Evolutionary conservation across 176 grass and related monocot species (phyloP).

Genomic region (Secale cereale): DNA sequence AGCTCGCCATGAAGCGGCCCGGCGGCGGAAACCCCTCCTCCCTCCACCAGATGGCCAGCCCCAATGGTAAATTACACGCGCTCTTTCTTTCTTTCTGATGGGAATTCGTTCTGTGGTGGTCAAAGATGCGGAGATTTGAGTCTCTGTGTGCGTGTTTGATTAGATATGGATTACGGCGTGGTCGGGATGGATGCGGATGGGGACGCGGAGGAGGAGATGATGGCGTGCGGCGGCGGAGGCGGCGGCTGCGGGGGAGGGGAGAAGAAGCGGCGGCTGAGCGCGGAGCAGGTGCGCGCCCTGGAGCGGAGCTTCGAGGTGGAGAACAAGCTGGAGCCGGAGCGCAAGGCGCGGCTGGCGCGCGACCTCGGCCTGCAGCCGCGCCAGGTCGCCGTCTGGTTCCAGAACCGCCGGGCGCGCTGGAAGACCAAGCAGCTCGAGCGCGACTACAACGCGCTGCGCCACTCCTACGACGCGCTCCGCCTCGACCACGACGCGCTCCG

Average conservation of each 20-base stretch:
- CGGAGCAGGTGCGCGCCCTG: conserved; percentile 76
- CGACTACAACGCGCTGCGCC: conserved; percentile 61
- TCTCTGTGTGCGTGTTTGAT: background rate
- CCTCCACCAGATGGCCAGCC: conserved; percentile 11
- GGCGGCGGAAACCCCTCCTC: conserved; percentile 13
- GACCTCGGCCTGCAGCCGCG: conserved; percentile 92
- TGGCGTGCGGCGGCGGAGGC: conserved; percentile 34
- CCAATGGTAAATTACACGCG: background rate
- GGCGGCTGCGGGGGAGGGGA: conserved; percentile 33
- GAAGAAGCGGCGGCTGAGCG: conserved; percentile 88
- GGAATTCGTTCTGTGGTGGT: background rate
- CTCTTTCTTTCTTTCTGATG: background rate
- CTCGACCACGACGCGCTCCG: conserved; percentile 49
- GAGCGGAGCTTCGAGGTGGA: conserved; percentile 95
- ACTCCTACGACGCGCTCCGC: conserved; percentile 46
- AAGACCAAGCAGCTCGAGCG: conserved; percentile 96
- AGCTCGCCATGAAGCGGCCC: conserved; percentile 42
- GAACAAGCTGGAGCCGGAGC: conserved; percentile 95
- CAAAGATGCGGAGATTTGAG: background rate
- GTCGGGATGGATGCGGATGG: conserved; percentile 37
- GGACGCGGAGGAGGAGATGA: conserved; percentile 40
- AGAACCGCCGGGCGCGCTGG: conserved; percentile 95
- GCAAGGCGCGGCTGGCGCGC: conserved; percentile 67
- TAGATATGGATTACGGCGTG: conserved; percentile 37
- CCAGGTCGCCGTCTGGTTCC: conserved; percentile 95